These are phyloP conservation scores for Penicillium alfredii DNA, from an alignment of 495 filamentous ascomycete species.

Conservation along the genomic window DNA sequence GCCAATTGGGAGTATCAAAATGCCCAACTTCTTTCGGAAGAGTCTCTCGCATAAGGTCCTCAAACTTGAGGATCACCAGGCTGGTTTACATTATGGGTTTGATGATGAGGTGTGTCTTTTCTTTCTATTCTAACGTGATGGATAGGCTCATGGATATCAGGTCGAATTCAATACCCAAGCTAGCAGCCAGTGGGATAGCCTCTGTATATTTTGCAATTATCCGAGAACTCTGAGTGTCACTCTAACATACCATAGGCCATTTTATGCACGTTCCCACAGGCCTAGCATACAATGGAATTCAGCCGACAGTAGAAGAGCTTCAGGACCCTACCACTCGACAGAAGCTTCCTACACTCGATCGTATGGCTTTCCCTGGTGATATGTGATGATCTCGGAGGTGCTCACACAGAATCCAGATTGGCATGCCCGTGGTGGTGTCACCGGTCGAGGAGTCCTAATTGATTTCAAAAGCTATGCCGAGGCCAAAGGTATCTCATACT, in stretches of 20 bases:
- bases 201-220: conserved; percentile 29
- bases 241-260: conserved; percentile 11
- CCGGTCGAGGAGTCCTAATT: conserved; percentile 41
- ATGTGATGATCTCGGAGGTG: not conserved
- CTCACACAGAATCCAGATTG: conserved; percentile 20
- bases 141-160: conserved; percentile 8
- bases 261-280: conserved; percentile 40
- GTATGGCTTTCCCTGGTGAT: not conserved
- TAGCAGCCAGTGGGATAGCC: conserved; percentile 36
- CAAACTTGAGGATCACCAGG: conserved; percentile 33
- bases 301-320: conserved; percentile 12
- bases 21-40: conserved; percentile 47
- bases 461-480: conserved; percentile 40
- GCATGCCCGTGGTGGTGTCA: conserved; percentile 34
- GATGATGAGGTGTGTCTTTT: conserved; percentile 34
- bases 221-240: too few species aligned
- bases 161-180: conserved; percentile 47
- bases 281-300: conserved; percentile 49
- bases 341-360: conserved; percentile 20
- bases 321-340: not conserved
- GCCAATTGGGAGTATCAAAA: conserved; percentile 41
- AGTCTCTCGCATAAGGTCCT: conserved; percentile 45
- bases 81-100: conserved; percentile 23
- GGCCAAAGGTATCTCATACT: conserved; percentile 26
- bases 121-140: too few species aligned